Percentiles rank a stretch among this genome's conserved stretches.
These are phyloP conservation scores for Ettlia oleoabundans DNA, from an alignment of 139 green algal species.

Conservation along the genomic window DNA sequence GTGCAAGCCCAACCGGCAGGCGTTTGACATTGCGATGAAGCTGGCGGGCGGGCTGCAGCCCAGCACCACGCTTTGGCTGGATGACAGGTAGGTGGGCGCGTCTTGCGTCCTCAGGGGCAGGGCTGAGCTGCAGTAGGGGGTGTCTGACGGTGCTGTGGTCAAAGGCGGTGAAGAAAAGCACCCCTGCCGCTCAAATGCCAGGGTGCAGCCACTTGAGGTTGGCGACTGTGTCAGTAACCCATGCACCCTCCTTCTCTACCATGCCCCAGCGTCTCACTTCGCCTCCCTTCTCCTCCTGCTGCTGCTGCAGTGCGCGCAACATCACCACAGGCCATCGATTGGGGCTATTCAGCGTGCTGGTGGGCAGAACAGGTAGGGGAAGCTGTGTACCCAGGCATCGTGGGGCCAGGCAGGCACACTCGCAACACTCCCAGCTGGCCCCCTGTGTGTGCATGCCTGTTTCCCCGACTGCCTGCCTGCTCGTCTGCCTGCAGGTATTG, in stretches of 20 bases:
- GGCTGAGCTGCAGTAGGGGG: no score
- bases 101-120: no score
- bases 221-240: no score
- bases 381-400: background rate
- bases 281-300: background rate
- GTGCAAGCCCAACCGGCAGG: slow-evolving; percentile 75
- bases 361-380: slow-evolving; percentile 42
- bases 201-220: no score
- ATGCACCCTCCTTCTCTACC: no score
- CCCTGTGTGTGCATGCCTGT: background rate
- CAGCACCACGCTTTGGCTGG: slow-evolving; percentile 70
- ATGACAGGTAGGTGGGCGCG: slow-evolving; percentile 63
- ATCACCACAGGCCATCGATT: slow-evolving; percentile 64
- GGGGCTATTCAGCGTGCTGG: slow-evolving; percentile 73
- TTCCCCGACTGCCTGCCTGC: background rate
- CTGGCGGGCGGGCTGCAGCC: slow-evolving; percentile 44
- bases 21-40: slow-evolving; percentile 66
- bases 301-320: slow-evolving; percentile 59
- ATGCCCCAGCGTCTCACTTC: no score
- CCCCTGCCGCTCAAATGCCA: no score
- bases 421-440: background rate
- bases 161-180: no score
- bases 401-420: background rate
- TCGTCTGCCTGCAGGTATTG: slow-evolving; percentile 4
- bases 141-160: no score